These are phyloP conservation scores for Neocucurbitaria cava DNA, from an alignment of 2,329 filamentous ascomycete species.

Conservation along the genomic window DNA sequence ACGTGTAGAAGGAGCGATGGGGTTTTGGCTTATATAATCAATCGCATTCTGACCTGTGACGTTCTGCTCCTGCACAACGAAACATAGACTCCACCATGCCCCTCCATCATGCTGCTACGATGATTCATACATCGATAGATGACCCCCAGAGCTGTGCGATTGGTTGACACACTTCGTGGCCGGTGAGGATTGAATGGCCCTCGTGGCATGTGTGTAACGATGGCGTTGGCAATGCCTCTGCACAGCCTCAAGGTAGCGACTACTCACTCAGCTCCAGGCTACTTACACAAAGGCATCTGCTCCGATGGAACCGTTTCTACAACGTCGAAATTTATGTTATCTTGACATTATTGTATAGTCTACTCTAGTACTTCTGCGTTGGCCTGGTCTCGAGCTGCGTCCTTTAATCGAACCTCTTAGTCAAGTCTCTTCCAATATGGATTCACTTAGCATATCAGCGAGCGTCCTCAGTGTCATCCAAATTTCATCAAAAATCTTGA, in stretches of 20 bases:
- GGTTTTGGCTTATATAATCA: background rate
- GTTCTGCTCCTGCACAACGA: background rate
- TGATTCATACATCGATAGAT: background rate
- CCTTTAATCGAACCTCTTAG: no score
- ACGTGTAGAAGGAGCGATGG: no score
- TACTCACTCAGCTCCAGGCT: background rate
- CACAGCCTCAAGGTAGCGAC: background rate
- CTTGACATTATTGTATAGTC: no score
- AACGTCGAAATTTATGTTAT: background rate
- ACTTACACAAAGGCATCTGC: background rate
- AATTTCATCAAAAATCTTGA: no score
- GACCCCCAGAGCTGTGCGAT: background rate
- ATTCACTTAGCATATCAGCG: background rate
- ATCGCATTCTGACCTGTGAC: background rate
- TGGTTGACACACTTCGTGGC: background rate
- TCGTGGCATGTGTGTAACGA: background rate
- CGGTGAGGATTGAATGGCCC: background rate
- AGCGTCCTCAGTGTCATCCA: background rate
- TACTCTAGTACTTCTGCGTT: background rate
- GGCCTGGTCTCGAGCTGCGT: no score
- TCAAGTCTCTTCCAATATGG: background rate
- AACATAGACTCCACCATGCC: background rate
- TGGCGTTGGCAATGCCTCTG: background rate
- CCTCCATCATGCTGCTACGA: background rate
- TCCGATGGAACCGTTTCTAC: background rate